Conservation (phyloP, 495 filamentous ascomycete genomes). For the Hyphodiscus hymeniophilus region DNA sequence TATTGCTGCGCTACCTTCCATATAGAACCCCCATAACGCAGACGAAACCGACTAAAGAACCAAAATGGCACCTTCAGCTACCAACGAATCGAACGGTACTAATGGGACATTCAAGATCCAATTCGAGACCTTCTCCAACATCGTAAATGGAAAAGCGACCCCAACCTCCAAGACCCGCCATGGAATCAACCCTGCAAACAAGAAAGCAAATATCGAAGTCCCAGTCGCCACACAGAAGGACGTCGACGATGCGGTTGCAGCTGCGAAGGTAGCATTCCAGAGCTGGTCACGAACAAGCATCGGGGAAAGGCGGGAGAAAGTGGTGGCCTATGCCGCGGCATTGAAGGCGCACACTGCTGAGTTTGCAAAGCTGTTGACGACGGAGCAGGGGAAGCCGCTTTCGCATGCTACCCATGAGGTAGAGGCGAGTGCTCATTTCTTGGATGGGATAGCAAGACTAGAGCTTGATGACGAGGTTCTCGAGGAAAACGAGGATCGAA, state of each 20-base stretch:
- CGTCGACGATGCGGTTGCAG: conserved; percentile 42
- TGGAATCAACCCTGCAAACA: conserved; percentile 44
- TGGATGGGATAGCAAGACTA: not conserved
- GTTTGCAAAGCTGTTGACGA: conserved; percentile 41
- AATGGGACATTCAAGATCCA: too few species aligned
- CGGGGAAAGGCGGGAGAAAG: conserved; percentile 38
- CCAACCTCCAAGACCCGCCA: conserved; percentile 26
- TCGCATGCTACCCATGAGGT: not conserved
- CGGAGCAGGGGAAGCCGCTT: conserved; percentile 52
- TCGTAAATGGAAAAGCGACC: conserved; percentile 37
- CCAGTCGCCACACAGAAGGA: conserved; percentile 44
- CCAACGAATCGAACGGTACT: too few species aligned
- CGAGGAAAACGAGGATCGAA: conserved; percentile 25
- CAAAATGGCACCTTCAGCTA: too few species aligned
- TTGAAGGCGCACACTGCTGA: conserved; percentile 34
- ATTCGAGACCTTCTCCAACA: conserved; percentile 33
- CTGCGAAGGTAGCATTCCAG: conserved; percentile 40
- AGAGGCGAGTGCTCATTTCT: not conserved
- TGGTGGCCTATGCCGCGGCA: conserved; percentile 35
- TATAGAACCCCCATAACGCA: too few species aligned
- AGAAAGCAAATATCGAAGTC: conserved; percentile 32
- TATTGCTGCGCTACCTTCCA: too few species aligned
- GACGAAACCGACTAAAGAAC: too few species aligned
- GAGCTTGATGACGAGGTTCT: conserved; percentile 21
- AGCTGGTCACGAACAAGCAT: conserved; percentile 41